A percentile compares a stretch with the other conserved stretches of the same genome.
These are phyloP conservation scores for Puya raimondii DNA, from an alignment of 176 grass and related monocot genomes.

Conservation along the genomic window DNA sequence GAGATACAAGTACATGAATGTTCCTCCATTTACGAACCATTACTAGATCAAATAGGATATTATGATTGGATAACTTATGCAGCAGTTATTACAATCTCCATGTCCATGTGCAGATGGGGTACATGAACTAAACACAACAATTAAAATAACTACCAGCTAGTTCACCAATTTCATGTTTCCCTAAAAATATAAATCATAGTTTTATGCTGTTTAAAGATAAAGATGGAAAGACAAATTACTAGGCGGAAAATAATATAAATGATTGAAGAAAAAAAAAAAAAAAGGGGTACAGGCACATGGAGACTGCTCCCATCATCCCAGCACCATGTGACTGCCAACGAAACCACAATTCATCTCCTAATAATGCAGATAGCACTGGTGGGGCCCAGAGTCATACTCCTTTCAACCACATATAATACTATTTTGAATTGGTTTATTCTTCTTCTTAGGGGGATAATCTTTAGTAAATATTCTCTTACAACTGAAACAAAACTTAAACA, in stretches of 20 bases:
- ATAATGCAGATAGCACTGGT: neutral
- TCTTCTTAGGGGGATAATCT: neutral
- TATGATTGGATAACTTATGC: no score
- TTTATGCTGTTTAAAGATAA: neutral
- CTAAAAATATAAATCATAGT: neutral
- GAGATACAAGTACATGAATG: neutral
- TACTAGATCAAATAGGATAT: neutral
- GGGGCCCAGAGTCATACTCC: neutral
- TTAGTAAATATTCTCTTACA: neutral
- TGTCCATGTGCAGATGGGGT: slow-evolving; percentile 2
- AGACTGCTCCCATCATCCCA: neutral
- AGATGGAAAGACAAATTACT: neutral
- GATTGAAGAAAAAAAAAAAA: neutral
- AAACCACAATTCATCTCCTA: neutral
- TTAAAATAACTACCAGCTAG: no score
- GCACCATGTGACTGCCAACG: slow-evolving; percentile 9
- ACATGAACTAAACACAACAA: neutral
- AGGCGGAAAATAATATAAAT: neutral
- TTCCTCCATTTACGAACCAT: neutral
- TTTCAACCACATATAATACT: neutral
- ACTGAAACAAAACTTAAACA: neutral
- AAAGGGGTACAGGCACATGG: neutral
- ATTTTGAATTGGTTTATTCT: neutral
- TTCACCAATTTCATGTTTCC: no score
- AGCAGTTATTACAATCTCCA: slow-evolving; percentile 1